Base-by-base conservation (phyloP, 441 rosid genomes). In the Cnidoscolus chayamansa region DNA sequence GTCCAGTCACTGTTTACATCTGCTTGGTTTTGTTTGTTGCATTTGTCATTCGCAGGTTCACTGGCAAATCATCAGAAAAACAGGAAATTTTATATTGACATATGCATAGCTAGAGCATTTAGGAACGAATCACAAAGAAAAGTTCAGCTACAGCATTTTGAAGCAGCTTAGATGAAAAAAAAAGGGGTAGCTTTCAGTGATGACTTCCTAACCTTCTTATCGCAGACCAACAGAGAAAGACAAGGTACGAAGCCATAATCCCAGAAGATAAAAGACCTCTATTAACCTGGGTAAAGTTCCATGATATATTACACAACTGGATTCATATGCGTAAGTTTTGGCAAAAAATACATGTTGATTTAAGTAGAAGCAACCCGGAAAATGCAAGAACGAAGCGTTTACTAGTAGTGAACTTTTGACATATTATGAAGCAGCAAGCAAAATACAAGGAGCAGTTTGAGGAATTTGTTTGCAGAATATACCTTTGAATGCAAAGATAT, bases 201-300 rank as follows among this genome's bases (percentile, higher is more conserved):
- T 40, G 6, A 40, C 45, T 47, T 13, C 50, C 77, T 76, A 71
- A 94, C 98, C 98, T 94, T 86, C 97, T 90, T 79, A 94, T 79
- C 6, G 96, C 97, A 76, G 91, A 91, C 98, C 96, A 94, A 75
- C 95, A 94, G 59, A 94, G 84, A 82, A 91, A 94, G 68, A 91
- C 92, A 62, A 94, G 73, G 84, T 94, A 94, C 9, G 88, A 83
- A 70, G 96, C 97, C 97, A 94, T 90, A 53, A 90, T 89, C 72
- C 97, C 91, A 1, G 95, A 87, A 62, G 96, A 94, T 50, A 90
- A 75, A 76, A 90, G 86, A 47, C 93, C 93, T 74, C 87, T 82
- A 43, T 91, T 94, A 60, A 91, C 92, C 97, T 90, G 81, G 60
- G 53, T 51, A 32, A 59, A 62, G 56, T 63, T 70, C 48, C 59